Base-by-base conservation (phyloP, 2,329 filamentous ascomycete genomes). In the Daldinia sp. region DNA sequence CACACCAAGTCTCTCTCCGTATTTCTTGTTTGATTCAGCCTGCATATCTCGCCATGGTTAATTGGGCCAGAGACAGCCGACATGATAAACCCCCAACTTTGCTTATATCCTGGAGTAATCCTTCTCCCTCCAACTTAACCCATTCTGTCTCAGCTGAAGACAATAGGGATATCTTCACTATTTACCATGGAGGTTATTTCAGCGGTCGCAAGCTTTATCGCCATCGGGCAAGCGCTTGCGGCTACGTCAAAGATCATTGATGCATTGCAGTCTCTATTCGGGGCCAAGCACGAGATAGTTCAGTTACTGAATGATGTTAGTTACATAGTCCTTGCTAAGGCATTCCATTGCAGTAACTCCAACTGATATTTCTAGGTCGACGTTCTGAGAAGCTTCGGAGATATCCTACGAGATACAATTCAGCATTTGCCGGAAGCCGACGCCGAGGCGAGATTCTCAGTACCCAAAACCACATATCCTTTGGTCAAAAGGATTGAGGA, bases 191-290 rank as follows among this genome's bases (percentile, higher is more conserved):
- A 70, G 1, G 41, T 20, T 15, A 13, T 68, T 26, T 7, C 26
- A 15, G 39, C 55, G 9, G 26, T 44, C 39, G 59, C 55, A 9
- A 66, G 61, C 18, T 60, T 68, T 18, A 44, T 65, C 18, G 41
- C 61, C 9, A 63, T 68, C 51, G 61, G 59, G 4, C 54, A 65
- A 39, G 50, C 59, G 2, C 59, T 70, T 33, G 68, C 55, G 2
- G 59, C 65, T 39, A 56, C 20, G 18, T 65, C 62, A 39, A 68
- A 60, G 56, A 41, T 59, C 13, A 50, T 66, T 10, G 28, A 65
- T 0, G 20, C 20, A 26, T 42, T 70, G 10, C 20, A 26, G 10
- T 63, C 58, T 12, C 2, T 65, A 1, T 30, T 53, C 7, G 15
- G 55, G 15, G 33, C 18, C 12, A 65, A 12, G 26, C 48, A 63